Conservation (phyloP, 768 basidiomycete species). For the Naganishia vishniacii region DNA sequence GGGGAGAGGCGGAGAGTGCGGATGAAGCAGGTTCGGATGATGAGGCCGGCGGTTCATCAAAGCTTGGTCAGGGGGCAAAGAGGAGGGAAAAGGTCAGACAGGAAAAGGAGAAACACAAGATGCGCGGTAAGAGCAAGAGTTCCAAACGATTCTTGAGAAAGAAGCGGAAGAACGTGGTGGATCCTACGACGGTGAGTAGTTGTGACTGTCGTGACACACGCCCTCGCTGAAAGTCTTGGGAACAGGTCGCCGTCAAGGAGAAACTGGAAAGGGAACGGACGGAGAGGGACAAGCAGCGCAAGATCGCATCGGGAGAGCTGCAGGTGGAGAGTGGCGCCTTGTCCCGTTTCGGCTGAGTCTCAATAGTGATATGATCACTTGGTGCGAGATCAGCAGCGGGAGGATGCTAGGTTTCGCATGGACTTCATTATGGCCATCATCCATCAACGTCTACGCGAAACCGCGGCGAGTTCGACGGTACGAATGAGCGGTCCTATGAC, state of each 20-base stretch:
- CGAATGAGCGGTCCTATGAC: too few relatives aligned
- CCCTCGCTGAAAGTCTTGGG: background rate
- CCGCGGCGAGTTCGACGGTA: too few relatives aligned
- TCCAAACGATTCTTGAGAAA: constrained; percentile 77
- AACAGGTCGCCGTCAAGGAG: constrained; percentile 56
- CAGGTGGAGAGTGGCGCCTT: constrained; percentile 28
- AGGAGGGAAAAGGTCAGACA: constrained; percentile 39
- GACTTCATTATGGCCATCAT: too few relatives aligned
- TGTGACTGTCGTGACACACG: background rate
- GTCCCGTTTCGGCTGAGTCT: constrained; percentile 25
- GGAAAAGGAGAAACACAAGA: constrained; percentile 63
- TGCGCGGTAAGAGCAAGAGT: constrained; percentile 76
- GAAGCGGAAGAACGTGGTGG: constrained; percentile 90
- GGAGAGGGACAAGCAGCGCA: constrained; percentile 46
- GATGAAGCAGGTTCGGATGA: constrained; percentile 42
- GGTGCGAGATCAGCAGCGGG: too few relatives aligned
- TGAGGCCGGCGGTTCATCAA: constrained; percentile 44
- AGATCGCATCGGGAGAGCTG: constrained; percentile 26
- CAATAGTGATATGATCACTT: too few relatives aligned
- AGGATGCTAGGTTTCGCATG: background rate
- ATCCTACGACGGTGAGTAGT: constrained; percentile 57
- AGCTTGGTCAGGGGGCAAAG: constrained; percentile 50
- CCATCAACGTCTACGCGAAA: too few relatives aligned
- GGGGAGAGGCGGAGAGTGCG: constrained; percentile 57
- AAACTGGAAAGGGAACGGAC: constrained; percentile 61